Conservation (phyloP, 495 filamentous ascomycete species). For the Collariella sp. region DNA sequence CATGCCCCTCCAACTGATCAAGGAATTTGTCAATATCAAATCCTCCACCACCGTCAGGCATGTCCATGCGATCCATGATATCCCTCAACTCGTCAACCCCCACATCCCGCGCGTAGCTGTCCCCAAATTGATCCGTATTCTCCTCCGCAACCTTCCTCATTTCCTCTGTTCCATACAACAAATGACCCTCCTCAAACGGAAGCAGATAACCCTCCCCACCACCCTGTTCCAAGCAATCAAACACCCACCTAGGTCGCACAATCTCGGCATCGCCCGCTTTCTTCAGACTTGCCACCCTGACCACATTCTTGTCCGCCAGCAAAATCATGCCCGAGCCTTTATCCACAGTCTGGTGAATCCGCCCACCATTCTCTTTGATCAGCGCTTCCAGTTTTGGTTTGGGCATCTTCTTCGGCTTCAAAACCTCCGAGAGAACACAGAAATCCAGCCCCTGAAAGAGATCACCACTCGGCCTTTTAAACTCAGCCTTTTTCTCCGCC, state of each 20-base stretch:
- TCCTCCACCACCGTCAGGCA: constrained; percentile 6
- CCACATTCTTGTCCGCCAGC: constrained; percentile 74
- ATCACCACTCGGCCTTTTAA: constrained; percentile 24
- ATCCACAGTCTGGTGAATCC: constrained; percentile 62
- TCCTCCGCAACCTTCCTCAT: constrained; percentile 23
- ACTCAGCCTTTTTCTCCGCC: not conserved
- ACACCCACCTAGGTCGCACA: constrained; percentile 71
- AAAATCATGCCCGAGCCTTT: constrained; percentile 53
- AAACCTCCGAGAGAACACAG: constrained; percentile 48
- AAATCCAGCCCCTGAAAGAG: constrained; percentile 71
- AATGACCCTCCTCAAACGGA: constrained; percentile 44
- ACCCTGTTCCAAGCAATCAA: constrained; percentile 67
- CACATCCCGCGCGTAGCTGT: constrained; percentile 75
- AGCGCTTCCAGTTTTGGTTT: constrained; percentile 80
- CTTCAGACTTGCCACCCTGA: constrained; percentile 76
- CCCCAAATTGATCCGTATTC: constrained; percentile 67
- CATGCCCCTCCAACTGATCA: constrained; percentile 49
- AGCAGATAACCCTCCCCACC: constrained; percentile 48
- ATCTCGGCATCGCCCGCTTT: constrained; percentile 62
- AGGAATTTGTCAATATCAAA: constrained; percentile 38
- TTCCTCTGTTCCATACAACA: constrained; percentile 34
- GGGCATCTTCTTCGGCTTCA: constrained; percentile 49
- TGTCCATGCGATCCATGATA: constrained; percentile 43
- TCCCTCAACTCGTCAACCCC: constrained; percentile 54
- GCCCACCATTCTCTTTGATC: constrained; percentile 83